phyloP scores from a whole-genome alignment of 2,329 filamentous ascomycete genomes.

The Cyphellophora europaea region DNA sequence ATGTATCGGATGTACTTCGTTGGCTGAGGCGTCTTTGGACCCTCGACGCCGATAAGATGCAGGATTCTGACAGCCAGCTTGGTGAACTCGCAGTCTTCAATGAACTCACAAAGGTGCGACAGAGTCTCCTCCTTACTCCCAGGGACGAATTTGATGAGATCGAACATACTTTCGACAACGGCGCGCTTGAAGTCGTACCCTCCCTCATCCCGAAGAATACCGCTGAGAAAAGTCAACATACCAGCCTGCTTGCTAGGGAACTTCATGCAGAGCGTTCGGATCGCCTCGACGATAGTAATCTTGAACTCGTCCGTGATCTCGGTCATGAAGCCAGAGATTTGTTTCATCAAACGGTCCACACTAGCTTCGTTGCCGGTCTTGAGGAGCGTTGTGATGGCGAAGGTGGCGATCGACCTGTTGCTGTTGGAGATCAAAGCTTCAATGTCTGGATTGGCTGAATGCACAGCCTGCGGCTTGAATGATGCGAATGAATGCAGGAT shows the following conservation, averaged over 20 bases:
- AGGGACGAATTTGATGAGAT: conserved; percentile 96
- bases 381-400: conserved; percentile 92
- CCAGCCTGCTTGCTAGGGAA: conserved; percentile 97
- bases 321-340: conserved; percentile 96
- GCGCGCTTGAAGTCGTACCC: conserved; percentile 97
- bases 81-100: conserved; percentile 98
- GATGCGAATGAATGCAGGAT: conserved; percentile 94
- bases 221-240: conserved; percentile 94
- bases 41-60: conserved; percentile 87
- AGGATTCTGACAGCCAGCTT: conserved; percentile 93
- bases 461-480: conserved; percentile 89
- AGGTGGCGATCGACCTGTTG: conserved; percentile 95
- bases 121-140: conserved; percentile 75
- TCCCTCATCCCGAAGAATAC: conserved; percentile 92
- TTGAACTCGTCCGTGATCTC: conserved; percentile 99
- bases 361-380: conserved; percentile 98
- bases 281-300: conserved; percentile 98
- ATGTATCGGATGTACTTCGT: conserved; percentile 99
- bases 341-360: conserved; percentile 95
- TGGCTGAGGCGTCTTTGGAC: conserved; percentile 86
- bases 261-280: conserved; percentile 91
- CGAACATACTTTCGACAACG: conserved; percentile 98
- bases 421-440: conserved; percentile 93
- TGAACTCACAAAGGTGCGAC: conserved; percentile 95
- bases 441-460: conserved; percentile 93